These are phyloP conservation scores for Cyathus striatus DNA, from an alignment of 768 basidiomycete species.

Conservation along the genomic window DNA sequence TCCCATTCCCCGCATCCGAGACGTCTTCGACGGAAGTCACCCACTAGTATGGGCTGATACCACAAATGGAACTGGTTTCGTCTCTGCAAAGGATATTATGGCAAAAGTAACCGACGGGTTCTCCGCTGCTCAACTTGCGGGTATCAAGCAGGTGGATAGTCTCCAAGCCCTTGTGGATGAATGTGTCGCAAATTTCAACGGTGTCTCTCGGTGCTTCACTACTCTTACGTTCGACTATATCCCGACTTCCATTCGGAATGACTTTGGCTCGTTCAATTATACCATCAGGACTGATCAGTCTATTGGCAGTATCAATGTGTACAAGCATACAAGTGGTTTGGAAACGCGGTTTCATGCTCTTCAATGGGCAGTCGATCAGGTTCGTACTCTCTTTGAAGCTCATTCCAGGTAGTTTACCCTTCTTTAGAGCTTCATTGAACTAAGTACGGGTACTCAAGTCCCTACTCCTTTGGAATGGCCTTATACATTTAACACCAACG, in stretches of 20 bases:
- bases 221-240: slow-evolving; percentile 45
- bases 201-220: slow-evolving; percentile 50
- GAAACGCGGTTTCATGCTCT: slow-evolving; percentile 49
- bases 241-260: slow-evolving; percentile 19
- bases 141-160: slow-evolving; percentile 33
- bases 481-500: slow-evolving; percentile 48
- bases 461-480: slow-evolving; percentile 53
- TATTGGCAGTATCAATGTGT: slow-evolving; percentile 46
- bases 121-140: slow-evolving; percentile 25
- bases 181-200: slow-evolving; percentile 57
- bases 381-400: slow-evolving; percentile 16
- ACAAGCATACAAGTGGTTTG: slow-evolving; percentile 46
- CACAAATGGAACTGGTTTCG: slow-evolving; percentile 37
- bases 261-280: slow-evolving; percentile 36
- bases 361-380: slow-evolving; percentile 58
- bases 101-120: slow-evolving; percentile 38
- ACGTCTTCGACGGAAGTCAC: slow-evolving; percentile 37
- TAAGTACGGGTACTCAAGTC: slow-evolving; percentile 38
- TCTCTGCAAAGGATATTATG: slow-evolving; percentile 44
- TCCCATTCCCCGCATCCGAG: slow-evolving; percentile 16
- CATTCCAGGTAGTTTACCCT: no score
- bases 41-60: slow-evolving; percentile 51
- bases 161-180: slow-evolving; percentile 32
- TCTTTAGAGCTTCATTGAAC: slow-evolving; percentile 48
- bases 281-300: slow-evolving; percentile 54